Percentiles rank a stretch among this genome's conserved stretches.
These are phyloP conservation scores for Flaveria floridana DNA, from an alignment of 140 eudicot species.

Conservation along the genomic window DNA sequence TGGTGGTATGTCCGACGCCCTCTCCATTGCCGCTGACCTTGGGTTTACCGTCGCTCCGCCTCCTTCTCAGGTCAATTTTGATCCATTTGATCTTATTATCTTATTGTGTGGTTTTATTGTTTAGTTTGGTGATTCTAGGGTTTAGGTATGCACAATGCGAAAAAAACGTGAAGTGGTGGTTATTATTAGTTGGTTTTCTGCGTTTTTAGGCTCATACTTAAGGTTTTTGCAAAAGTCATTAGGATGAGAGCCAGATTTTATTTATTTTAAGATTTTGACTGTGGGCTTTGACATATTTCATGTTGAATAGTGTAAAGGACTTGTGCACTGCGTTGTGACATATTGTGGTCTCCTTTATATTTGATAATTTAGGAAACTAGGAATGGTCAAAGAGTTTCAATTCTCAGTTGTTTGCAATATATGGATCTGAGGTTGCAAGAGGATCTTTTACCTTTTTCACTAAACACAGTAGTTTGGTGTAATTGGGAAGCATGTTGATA, in stretches of 20 bases:
- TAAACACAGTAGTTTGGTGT: too few species aligned
- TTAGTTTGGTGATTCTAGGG: slow-evolving; percentile 23
- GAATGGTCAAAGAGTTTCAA: background rate
- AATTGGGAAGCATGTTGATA: too few species aligned
- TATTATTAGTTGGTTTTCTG: background rate
- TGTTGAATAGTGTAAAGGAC: background rate
- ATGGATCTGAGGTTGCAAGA: background rate
- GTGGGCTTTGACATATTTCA: background rate
- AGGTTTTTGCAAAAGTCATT: slow-evolving; percentile 1
- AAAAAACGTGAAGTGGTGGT: background rate
- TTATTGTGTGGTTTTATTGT: background rate
- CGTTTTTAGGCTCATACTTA: background rate
- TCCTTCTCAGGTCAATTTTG: slow-evolving; percentile 59
- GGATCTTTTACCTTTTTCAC: too few species aligned
- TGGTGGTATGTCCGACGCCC: slow-evolving; percentile 94
- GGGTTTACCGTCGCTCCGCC: slow-evolving; percentile 78
- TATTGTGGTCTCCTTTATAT: background rate
- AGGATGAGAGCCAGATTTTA: background rate
- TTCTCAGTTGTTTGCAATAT: background rate
- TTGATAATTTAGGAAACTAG: background rate
- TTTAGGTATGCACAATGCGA: background rate
- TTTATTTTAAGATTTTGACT: background rate
- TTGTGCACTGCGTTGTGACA: background rate
- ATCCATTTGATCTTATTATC: background rate
- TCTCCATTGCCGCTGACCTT: slow-evolving; percentile 87